Evolutionary conservation across 2,329 filamentous ascomycete genomes (phyloP), one percentile per base, ranked within the genome.

Genomic region (Kalaharituber pfeilii): DNA sequence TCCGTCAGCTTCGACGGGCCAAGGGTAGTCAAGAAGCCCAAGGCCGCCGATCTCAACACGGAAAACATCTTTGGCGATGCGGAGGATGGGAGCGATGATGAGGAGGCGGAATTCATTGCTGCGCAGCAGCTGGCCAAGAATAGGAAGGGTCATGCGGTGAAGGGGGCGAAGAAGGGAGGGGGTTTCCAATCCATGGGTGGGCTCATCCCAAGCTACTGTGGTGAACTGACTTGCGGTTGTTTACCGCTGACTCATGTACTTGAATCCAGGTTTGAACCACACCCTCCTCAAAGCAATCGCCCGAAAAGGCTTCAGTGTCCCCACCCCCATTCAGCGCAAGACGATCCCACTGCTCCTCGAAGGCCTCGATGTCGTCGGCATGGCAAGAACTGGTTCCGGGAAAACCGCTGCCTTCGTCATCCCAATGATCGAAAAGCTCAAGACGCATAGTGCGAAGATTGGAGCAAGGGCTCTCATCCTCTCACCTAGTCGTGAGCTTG

Each of bases 331-430:
- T 68, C 91, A 98, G 72, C 80, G 91, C 62, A 96, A 96, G 70
- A 86, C 91, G 1, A 94, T 98, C 49, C 93, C 91, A 3, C 73
- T 96, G 53, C 80, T 98, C 53, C 74, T 96, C 62, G 84, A 93
- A 58, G 79, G 83, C 53, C 85, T 87, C 69, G 91, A 98, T 75
- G 85, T 96, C n/a, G 89, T 98, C 24, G 93, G 88, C 61, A 98
- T 98, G 91, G 91, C 91, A 6, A 77, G 93, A 61, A 98, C 93
- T n/a, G 91, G 91, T 67, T 96, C 88, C 20, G 91, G 91, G 72
- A 98, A 98, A 73, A 98, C 93, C 1, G 91, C 88, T 1, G 91
- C 91, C 22, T 98, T 98, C 68, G 87, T 96, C 25, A 93, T 98
- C 60, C 91, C 91, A 44, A 94, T 98, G 89, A 87, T 98, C 57